Evolutionary conservation across 768 basidiomycete species (phyloP), one percentile per base, ranked within the genome.

Genomic region (Termitomyces titanicus): DNA sequence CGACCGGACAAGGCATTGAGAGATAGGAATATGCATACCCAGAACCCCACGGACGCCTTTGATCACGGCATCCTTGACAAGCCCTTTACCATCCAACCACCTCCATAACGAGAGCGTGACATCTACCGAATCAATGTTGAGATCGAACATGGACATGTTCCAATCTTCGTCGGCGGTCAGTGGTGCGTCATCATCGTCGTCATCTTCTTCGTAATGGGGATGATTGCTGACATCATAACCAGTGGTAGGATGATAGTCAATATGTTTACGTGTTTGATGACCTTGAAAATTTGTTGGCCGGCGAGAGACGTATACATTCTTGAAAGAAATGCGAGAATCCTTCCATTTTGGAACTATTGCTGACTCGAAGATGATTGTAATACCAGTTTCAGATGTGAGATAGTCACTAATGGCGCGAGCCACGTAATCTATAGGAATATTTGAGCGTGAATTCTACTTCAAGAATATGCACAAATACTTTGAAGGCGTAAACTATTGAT

Each of bases 341-440:
- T 93, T 91, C 94, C 95, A 97, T 68, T 93, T 94, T 3, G 97
- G 96, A 10, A 98, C 95, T 63, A 98, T 95, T 29, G 97, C 97
- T 5, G 92, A 94, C 70, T 99, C 97, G 68, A 98, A 98, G 51
- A 96, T 90, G 62, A 99, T 86, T 13, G 86, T 94, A 39, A 96
- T 85, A 2, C 97, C 97, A 0, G 95, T 97, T 67, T 94, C 90
- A 0, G 88, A 79, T 5, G 97, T 98, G 54, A 99, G 74, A 68
- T 98, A 95, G 69, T 94, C 87, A 59, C 94, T 96, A 46, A 98
- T 88, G 7, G 83, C 85, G 33, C 85, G 81, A 10, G 96, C 97
- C 34, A 98, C 80, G 63, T 86, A 89, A 64, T 87, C 93, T 91
- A 67, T 59, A 52, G 62, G 53, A 34, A 46, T 45, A 33, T 33